Evolutionary conservation across 345 rosid species (phyloP).

Genomic region (Sonneratia alba): DNA sequence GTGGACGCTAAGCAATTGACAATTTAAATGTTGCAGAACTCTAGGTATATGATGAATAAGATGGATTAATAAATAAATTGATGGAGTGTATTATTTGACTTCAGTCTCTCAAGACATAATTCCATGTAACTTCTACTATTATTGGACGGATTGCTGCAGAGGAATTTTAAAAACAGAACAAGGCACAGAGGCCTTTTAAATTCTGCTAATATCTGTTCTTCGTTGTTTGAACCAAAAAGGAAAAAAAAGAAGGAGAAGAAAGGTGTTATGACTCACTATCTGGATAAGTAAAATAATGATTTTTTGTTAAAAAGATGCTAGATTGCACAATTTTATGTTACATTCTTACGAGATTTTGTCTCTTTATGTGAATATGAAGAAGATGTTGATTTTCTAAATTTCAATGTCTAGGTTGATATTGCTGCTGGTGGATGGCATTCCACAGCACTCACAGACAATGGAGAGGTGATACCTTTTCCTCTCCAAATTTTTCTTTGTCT

Average conservation of each 20-base stretch:
- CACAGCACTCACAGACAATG: constrained; percentile 68
- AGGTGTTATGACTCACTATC: background rate
- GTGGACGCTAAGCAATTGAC: background rate
- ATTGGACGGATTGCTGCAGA: background rate
- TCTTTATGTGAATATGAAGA: background rate
- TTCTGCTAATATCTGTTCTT: background rate
- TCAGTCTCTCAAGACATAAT: background rate
- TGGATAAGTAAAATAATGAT: background rate
- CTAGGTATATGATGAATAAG: background rate
- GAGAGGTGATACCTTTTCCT: constrained; percentile 48
- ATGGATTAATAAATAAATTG: background rate
- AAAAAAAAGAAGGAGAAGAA: background rate
- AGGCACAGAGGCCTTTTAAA: too few relatives aligned
- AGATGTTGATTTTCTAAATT: background rate
- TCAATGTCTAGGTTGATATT: constrained; percentile 70
- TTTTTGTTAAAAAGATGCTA: background rate
- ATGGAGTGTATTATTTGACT: background rate
- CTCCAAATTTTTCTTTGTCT: constrained; percentile 1
- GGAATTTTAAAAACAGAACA: too few relatives aligned
- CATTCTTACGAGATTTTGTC: background rate
- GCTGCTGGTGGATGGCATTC: constrained; percentile 99
- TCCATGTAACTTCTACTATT: background rate
- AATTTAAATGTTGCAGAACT: background rate
- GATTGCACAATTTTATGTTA: background rate
- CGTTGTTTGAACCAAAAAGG: background rate